Evolutionary conservation across 1,284 basidiomycete species (phyloP), one percentile per base, ranked within the genome.

Genomic region (Cutaneotrichosporon dermatis): DNA sequence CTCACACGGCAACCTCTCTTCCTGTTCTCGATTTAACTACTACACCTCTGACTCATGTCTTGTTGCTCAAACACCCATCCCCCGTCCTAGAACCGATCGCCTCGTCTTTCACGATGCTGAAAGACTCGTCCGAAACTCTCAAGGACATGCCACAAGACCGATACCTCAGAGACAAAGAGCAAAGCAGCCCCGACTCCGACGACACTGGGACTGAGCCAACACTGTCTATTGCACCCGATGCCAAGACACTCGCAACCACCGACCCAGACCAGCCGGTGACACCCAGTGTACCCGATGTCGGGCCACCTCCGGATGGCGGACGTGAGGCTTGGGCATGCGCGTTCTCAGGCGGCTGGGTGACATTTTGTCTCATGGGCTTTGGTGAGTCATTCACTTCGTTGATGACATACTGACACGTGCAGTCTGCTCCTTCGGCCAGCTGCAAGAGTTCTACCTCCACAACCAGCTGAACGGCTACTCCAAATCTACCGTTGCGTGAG

Each of bases 341-440:
- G 4, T 55, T 52, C 15, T 64, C 69, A 12, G 70, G 69, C 8
- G 71, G 72, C 43, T 72, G 73, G 34, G 66, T 76, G 1, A 55
- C 75, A 8, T 76, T 77, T 52, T 73, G 71, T 34, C 61, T 74
- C 6, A 74, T 76, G 58, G 76, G 76, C 6, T 73, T 76, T 44
- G 66, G 75, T 76, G 58, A 63, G 75, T 71, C 7, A 6, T 9
- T 4, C 4, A 10, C 12, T 25, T 8, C 37, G n/a, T 35, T 15
- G 50, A 25, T 13, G 16, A 13, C 41, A 9, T 33, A 58, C 62
- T 67, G 50, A 68, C 62, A 3, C 50, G 9, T 12, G 39, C 55
- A 76, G 74, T 74, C 13, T 76, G 73, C 10, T 65, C 64, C 10
- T 75, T 76, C 50, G 75, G 75, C 2, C 69, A 72, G 48, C 65